These are phyloP conservation scores for Millerozyma acaciae DNA, from an alignment of 805 yeast genomes.

Conservation along the genomic window DNA sequence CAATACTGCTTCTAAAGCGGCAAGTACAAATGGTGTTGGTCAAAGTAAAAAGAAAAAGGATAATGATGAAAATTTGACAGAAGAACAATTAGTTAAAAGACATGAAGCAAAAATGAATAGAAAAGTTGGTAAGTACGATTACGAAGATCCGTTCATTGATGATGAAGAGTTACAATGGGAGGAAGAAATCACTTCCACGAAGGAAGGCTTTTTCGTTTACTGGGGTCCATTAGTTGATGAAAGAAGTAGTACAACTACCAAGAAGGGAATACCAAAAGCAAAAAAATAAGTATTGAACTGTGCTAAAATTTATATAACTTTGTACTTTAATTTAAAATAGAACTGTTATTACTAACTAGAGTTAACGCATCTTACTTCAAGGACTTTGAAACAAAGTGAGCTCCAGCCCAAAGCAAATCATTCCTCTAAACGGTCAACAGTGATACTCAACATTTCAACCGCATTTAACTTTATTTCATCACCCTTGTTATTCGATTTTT, in stretches of 20 bases:
- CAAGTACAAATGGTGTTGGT: no score
- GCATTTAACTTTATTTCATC: constrained; percentile 24
- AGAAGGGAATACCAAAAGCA: constrained; percentile 24
- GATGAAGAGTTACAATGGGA: constrained; percentile 91
- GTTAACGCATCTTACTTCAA: not conserved
- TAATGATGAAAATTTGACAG: constrained; percentile 28
- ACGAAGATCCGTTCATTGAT: constrained; percentile 93
- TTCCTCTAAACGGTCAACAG: constrained; percentile 29
- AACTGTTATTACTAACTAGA: not conserved
- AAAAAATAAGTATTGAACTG: constrained; percentile 16
- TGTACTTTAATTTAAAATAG: no score
- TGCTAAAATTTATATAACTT: no score
- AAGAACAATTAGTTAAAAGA: constrained; percentile 42
- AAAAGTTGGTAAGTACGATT: constrained; percentile 86
- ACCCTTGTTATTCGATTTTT: constrained; percentile 14
- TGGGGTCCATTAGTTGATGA: constrained; percentile 84
- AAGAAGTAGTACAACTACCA: constrained; percentile 17
- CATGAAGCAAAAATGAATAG: constrained; percentile 53
- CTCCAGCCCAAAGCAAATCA: not conserved
- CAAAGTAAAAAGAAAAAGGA: constrained; percentile 11
- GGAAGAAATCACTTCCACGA: constrained; percentile 86
- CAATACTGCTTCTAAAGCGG: not conserved
- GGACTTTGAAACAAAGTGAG: no score
- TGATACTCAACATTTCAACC: constrained; percentile 29
- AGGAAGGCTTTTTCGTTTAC: constrained; percentile 93